Conservation (phyloP, 1,284 basidiomycete species). For the Rhodotorula sp. region DNA sequence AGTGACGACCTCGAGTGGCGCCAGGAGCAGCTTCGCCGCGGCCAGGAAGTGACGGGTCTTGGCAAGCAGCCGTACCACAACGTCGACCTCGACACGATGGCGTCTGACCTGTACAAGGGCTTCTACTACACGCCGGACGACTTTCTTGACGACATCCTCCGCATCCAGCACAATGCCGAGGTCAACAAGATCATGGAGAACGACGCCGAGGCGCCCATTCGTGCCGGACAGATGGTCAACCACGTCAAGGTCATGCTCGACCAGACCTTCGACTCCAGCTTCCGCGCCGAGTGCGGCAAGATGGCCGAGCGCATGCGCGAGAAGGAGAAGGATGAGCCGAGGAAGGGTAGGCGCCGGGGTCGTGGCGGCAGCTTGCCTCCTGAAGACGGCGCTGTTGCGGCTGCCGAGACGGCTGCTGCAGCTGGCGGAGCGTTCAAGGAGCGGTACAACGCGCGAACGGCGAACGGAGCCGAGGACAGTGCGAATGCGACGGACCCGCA, state of each 20-base stretch:
- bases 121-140: constrained; percentile 83
- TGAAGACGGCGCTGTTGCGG: constrained; percentile 37
- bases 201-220: constrained; percentile 73
- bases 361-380: constrained; percentile 48
- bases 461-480: constrained; percentile 49
- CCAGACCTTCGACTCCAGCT: constrained; percentile 76
- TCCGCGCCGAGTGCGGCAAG: constrained; percentile 79
- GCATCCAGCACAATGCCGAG: constrained; percentile 85
- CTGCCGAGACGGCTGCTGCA: constrained; percentile 31
- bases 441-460: not conserved
- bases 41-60: constrained; percentile 41
- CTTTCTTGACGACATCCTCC: constrained; percentile 82
- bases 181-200: constrained; percentile 57
- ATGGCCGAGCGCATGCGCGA: constrained; percentile 76
- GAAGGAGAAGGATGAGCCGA: constrained; percentile 55
- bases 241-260: constrained; percentile 82
- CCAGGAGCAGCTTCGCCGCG: constrained; percentile 43
- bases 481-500: constrained; percentile 63
- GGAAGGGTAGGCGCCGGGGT: constrained; percentile 47
- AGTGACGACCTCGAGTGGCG: constrained; percentile 48
- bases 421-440: constrained; percentile 23
- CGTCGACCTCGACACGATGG: constrained; percentile 89
- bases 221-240: constrained; percentile 86
- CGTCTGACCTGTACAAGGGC: constrained; percentile 77
- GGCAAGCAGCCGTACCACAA: constrained; percentile 58